Conservation (phyloP, 176 grass and related monocot genomes). For the Carex pumila region DNA sequence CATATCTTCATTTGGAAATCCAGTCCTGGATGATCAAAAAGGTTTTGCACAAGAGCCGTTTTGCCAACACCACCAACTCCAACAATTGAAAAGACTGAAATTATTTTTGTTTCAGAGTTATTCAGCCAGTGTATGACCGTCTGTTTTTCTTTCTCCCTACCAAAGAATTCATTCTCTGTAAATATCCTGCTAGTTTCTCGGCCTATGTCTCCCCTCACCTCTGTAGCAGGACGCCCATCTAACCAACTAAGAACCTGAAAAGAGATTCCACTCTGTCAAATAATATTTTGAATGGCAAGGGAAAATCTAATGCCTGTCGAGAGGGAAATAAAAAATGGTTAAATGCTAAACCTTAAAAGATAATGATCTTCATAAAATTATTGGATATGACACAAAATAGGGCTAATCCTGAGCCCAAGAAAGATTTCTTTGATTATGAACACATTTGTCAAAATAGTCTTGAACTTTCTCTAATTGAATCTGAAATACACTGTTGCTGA, state of each 20-base stretch:
- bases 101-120: neutral
- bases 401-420: neutral
- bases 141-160: slow-evolving; percentile 5
- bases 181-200: slow-evolving; percentile 2
- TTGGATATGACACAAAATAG: neutral
- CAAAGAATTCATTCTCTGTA: neutral
- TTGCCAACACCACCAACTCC: slow-evolving; percentile 20
- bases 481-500: too few relatives aligned
- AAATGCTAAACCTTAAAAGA: neutral
- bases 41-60: slow-evolving; percentile 1
- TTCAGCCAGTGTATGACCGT: neutral
- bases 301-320: neutral
- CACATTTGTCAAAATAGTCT: too few relatives aligned
- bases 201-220: neutral
- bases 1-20: slow-evolving; percentile 21
- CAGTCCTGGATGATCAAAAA: slow-evolving; percentile 9
- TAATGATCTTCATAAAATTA: neutral
- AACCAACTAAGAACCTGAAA: neutral
- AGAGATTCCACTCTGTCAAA: neutral
- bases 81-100: slow-evolving; percentile 11
- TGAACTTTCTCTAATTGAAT: neutral
- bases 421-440: too few relatives aligned
- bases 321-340: neutral
- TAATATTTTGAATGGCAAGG: neutral
- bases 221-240: neutral